These are phyloP conservation scores for Plasmodium inui DNA, from an alignment of 169 alveolate genomes.

Conservation along the genomic window DNA sequence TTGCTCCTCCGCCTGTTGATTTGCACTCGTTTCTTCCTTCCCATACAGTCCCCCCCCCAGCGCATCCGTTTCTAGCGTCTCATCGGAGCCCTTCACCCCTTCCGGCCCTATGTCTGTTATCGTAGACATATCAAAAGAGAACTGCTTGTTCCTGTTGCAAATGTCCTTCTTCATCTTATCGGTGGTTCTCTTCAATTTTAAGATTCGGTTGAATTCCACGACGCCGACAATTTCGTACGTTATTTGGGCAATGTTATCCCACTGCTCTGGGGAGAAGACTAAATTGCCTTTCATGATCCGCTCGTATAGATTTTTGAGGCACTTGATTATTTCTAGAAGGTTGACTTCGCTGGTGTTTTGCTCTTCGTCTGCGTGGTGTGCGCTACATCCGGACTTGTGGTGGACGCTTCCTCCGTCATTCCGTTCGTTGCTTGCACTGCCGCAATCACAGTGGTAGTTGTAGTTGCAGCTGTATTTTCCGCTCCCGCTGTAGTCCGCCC, in stretches of 20 bases:
- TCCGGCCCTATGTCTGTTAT: neutral
- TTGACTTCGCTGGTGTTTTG: constrained; percentile 14
- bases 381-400: neutral
- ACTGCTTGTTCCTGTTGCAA: constrained; percentile 9
- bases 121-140: neutral
- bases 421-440: neutral
- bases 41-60: neutral
- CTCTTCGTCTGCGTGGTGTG: neutral
- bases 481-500: neutral
- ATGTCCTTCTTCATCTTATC: constrained; percentile 6
- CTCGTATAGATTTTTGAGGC: constrained; percentile 30
- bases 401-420: neutral
- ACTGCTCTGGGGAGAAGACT: constrained; percentile 40
- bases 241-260: constrained; percentile 65
- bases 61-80: neutral
- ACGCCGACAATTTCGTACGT: constrained; percentile 42
- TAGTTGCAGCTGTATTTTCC: neutral
- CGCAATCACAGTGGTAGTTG: neutral
- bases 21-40: neutral
- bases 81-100: neutral
- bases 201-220: constrained; percentile 30
- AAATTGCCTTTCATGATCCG: constrained; percentile 43
- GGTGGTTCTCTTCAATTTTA: constrained; percentile 33
- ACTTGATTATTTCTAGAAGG: constrained; percentile 44
- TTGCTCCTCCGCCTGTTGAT: neutral